A percentile compares a stretch with the other conserved stretches of the same genome.
These are phyloP conservation scores for Adiantum capillusveneris DNA, from an alignment of 75 land plant genomes.

Conservation along the genomic window DNA sequence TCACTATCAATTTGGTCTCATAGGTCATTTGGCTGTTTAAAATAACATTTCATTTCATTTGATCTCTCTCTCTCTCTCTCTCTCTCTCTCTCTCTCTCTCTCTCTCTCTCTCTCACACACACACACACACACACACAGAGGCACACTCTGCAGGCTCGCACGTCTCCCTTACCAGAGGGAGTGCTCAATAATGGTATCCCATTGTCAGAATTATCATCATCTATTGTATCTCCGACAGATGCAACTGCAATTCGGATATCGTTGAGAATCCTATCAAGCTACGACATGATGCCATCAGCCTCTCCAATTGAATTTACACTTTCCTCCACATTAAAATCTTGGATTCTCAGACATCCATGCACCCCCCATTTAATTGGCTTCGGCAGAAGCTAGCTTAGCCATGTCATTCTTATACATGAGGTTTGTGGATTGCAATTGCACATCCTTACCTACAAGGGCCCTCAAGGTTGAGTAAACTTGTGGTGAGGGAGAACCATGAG, in stretches of 20 bases:
- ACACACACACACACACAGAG: no score
- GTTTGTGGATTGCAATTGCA: not conserved
- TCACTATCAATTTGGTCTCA: no score
- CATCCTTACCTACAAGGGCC: not conserved
- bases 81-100: no score
- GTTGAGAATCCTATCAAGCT: not conserved
- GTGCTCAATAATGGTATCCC: no score
- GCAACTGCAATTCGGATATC: not conserved
- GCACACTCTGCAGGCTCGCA: no score
- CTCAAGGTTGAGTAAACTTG: not conserved
- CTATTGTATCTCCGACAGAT: not conserved
- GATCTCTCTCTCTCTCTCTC: no score
- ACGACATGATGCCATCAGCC: not conserved
- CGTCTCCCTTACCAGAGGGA: no score
- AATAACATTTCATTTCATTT: no score
- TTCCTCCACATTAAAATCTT: not conserved
- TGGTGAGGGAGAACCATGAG: not conserved
- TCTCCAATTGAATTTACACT: not conserved
- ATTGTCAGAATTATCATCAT: no score
- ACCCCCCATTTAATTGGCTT: not conserved
- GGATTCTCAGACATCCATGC: not conserved
- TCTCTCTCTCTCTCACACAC: no score
- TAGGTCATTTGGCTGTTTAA: no score
- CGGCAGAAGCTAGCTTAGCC: not conserved
- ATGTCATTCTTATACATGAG: not conserved